Evolutionary conservation across 208 protist genomes (phyloP).

Genomic region (Sergeia podlipaevii): DNA sequence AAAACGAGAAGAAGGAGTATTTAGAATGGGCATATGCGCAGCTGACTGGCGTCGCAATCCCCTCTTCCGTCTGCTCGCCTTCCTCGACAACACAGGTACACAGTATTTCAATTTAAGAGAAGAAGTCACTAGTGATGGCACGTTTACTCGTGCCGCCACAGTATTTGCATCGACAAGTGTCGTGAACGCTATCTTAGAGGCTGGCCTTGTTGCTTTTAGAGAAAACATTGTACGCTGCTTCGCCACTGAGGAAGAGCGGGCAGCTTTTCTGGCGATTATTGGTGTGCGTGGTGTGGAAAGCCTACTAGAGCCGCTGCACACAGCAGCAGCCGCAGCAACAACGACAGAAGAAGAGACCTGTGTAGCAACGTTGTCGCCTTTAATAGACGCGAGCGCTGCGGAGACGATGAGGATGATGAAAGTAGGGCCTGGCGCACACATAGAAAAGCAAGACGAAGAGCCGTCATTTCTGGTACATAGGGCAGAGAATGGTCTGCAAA

Average conservation of each 20-base stretch:
- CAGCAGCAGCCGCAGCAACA: not conserved
- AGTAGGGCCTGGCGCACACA: too few relatives aligned
- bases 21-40: constrained; percentile 8
- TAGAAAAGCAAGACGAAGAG: too few relatives aligned
- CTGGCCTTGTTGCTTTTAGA: constrained; percentile 37
- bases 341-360: too few relatives aligned
- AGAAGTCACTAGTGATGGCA: constrained; percentile 20
- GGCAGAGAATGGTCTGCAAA: not conserved
- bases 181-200: constrained; percentile 38
- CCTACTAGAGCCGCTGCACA: not conserved
- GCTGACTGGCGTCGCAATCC: constrained; percentile 44
- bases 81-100: constrained; percentile 75
- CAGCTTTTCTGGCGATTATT: constrained; percentile 30
- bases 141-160: constrained; percentile 27
- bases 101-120: constrained; percentile 54
- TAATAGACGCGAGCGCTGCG: not conserved
- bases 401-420: too few relatives aligned
- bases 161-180: constrained; percentile 32
- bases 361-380: too few relatives aligned
- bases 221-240: constrained; percentile 52
- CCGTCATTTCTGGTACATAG: too few relatives aligned
- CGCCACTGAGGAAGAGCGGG: constrained; percentile 26
- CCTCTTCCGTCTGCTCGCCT: constrained; percentile 75
- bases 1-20: not conserved
- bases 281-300: constrained; percentile 11